Evolutionary conservation across 805 yeast species (phyloP), one percentile per base, ranked within the genome.

Genomic region (Maudiozyma turicensis): DNA sequence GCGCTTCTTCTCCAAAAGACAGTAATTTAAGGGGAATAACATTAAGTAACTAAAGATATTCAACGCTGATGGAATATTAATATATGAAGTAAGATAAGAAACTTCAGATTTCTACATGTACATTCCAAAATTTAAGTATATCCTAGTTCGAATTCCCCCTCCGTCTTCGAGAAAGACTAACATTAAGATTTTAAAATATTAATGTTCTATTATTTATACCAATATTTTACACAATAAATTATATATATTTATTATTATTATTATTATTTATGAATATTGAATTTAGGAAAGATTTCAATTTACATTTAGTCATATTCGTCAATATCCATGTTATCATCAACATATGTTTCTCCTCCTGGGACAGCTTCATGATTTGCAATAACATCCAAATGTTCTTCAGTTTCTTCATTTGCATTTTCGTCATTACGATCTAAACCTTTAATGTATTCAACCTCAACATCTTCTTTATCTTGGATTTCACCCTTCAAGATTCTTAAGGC

Each of bases 401-500:
- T 58, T 26, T 40, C 43, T 37, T 48, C 52, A 2, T 40, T 48
- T 1, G 46, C 39, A n/a, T 55, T 61, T 14, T 46, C 49, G 31
- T 54, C 51, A 8, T 54, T 55, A 39, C 56, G 47, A 2, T 48
- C 47, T 34, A 48, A 38, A 45, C 62, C 61, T 29, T 72, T 72
- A 43, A 66, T 63, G 46, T 76, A 60, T 11, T 73, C 74, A 44
- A 93, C 85, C 30, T 70, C 70, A n/a, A 87, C 96, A 2, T 76
- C 73, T 66, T 93, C 99, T 67, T 89, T 88, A 63, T 93, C 97
- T 61, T 72, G 75, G 51, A 93, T 78, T 66, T 90, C 95, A 10
- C 95, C 95, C 65, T 81, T 83, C 58, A 93, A 76, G 46, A 93
- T 78, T 69, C 87, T 76, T n/a, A 93, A 77, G 0, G 99, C 99